phyloP scores from a whole-genome alignment of 495 filamentous ascomycete species.

The Clohesyomyces aquaticus region DNA sequence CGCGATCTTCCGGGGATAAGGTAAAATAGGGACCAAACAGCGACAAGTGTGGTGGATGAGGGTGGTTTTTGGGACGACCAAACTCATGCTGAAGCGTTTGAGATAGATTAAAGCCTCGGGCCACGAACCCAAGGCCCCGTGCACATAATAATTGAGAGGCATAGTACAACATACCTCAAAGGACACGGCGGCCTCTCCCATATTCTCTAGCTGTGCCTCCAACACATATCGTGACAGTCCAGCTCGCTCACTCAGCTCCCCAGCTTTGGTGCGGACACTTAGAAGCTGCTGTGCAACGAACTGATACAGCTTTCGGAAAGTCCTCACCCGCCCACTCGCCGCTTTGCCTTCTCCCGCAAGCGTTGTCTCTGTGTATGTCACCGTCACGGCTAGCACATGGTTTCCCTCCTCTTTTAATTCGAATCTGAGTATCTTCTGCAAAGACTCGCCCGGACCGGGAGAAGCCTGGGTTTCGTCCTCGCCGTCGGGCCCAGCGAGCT shows the following conservation, averaged over 20 bases:
- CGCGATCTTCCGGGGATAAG: constrained; percentile 1
- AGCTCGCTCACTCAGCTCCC: constrained; percentile 54
- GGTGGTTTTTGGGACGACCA: not conserved
- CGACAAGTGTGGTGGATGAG: not conserved
- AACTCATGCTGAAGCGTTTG: constrained; percentile 35
- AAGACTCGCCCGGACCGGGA: constrained; percentile 66
- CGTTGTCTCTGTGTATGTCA: constrained; percentile 77
- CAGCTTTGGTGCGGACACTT: constrained; percentile 86
- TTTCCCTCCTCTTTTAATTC: constrained; percentile 92
- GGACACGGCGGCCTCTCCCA: constrained; percentile 68
- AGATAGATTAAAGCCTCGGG: constrained; percentile 15
- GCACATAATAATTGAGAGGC: constrained; percentile 3
- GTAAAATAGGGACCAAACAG: not conserved
- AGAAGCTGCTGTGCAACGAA: constrained; percentile 89
- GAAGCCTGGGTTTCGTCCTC: constrained; percentile 50
- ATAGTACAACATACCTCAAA: constrained; percentile 58
- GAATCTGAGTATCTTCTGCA: constrained; percentile 83
- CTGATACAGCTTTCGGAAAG: constrained; percentile 95
- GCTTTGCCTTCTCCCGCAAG: constrained; percentile 47
- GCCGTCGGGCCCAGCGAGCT: constrained; percentile 50
- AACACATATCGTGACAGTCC: constrained; percentile 56
- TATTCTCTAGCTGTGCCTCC: constrained; percentile 95
- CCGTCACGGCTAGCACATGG: constrained; percentile 91
- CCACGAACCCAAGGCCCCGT: not conserved
- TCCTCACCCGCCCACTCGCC: constrained; percentile 66